A percentile compares a stretch with the other conserved stretches of the same genome.
Conservation (phyloP, 2,329 filamentous ascomycete genomes). For the Cytospora chrysosperma region DNA sequence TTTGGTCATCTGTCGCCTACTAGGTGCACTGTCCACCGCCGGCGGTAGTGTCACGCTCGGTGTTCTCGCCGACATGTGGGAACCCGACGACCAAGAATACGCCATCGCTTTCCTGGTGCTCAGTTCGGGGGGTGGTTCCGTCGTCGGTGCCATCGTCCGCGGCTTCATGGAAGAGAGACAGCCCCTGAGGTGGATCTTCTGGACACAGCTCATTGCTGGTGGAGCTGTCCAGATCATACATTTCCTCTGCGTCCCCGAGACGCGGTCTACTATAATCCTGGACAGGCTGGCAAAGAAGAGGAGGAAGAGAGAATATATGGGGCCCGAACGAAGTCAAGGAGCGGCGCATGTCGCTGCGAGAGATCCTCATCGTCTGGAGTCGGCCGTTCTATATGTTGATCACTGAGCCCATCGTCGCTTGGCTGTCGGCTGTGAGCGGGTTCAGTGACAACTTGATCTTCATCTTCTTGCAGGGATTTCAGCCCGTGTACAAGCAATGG, state of each 20-base stretch:
- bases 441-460: slow-evolving; percentile 76
- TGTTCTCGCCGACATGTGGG: slow-evolving; percentile 64
- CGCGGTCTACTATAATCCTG: slow-evolving; percentile 56
- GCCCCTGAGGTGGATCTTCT: slow-evolving; percentile 53
- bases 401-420: slow-evolving; percentile 71
- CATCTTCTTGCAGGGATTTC: slow-evolving; percentile 72
- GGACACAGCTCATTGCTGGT: slow-evolving; percentile 60
- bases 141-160: slow-evolving; percentile 54
- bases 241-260: slow-evolving; percentile 56
- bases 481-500: slow-evolving; percentile 69
- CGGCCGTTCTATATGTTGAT: slow-evolving; percentile 72
- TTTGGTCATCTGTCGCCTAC: background rate
- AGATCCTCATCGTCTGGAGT: slow-evolving; percentile 50
- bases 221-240: slow-evolving; percentile 48
- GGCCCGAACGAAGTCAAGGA: slow-evolving; percentile 45
- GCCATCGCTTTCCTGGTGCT: slow-evolving; percentile 61
- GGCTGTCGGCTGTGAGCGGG: slow-evolving; percentile 67
- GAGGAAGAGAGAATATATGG: slow-evolving; percentile 46
- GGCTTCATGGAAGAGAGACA: slow-evolving; percentile 31
- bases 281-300: slow-evolving; percentile 57
- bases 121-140: slow-evolving; percentile 54
- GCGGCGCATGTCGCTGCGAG: slow-evolving; percentile 36
- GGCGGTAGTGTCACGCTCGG: slow-evolving; percentile 65
- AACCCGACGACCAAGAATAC: slow-evolving; percentile 55
- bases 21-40: slow-evolving; percentile 57